Base-by-base conservation (phyloP, 805 yeast species). In the Yarrowia yakushimensis region DNA sequence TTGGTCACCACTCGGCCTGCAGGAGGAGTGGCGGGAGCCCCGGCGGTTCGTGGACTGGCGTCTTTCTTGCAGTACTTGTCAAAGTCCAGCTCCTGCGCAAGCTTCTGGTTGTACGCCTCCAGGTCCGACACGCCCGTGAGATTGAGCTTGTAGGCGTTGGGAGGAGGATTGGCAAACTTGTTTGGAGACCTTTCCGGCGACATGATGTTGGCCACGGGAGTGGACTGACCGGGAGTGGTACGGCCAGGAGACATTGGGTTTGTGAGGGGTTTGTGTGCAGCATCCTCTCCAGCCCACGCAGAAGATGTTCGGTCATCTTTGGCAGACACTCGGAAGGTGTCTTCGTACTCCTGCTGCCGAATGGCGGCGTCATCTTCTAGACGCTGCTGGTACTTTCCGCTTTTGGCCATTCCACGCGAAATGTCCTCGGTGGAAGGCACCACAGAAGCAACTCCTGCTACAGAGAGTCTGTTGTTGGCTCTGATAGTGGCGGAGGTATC, bases 31-130 rank as follows among this genome's bases (percentile, higher is more conserved):
- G 36, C 13, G 2, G 48, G 22, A 7, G 60, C 12, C 1, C 13
- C 25, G 10, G 37, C 23, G 8, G 25, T 22, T 0, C 39, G 31
- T 25, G 48, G 48, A 13, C 25, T 23, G 22, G 61, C 61, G 41
- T 55, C 61, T 30, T 55, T 55, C 48, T 41, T 55, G 48, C 61
- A 55, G 39, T 55, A 55, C 48, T 31, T 39, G 48, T 55, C 48
- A 23, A 55, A 55, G 30, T 55, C 61, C 5, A 55, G 61, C 9
- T 55, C 61, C 48, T 55, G 61, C 20, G 61, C 61, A 11, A 55
- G 48, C 30, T 55, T 55, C 30, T 55, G 46, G 30, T 55, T 55
- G 48, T 55, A 55, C 5, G 36, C 28, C 17, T 55, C 61, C 5
- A 55, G 31, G 12, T 28, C 36, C 3, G 46, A 39, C 8, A 55